Base-by-base conservation (phyloP, 768 basidiomycete species). In the Suillus luteus region DNA sequence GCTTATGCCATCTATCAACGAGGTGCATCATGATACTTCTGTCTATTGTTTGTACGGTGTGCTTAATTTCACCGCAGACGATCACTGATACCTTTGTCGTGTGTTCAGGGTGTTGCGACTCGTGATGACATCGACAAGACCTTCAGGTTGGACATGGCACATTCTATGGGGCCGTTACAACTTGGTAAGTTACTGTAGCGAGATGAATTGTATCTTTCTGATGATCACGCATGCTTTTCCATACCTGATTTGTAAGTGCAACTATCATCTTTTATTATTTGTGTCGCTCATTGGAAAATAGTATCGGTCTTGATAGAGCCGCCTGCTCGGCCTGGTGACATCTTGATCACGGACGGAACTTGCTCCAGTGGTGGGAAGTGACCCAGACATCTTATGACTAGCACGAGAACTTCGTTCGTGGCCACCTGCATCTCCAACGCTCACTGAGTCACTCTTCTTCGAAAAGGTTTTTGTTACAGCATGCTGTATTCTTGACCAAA, bases 1-100 rank as follows among this genome's bases (percentile, higher is more conserved):
- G 37, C 79, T 98, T 51, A 98, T 98, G 93, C 96, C 96, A 2
- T 98, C 95, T 77, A 90, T 99, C 69, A 99, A 98, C 68, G 96
- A 99, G 83, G 40, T 58, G 17, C 19, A 41, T n/a, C n/a, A n/a
- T n/a, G n/a, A n/a, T 58, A 31, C 5, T 19, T 19, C 89, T 89
- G 69, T 62, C 78, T 59, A 1, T 24, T 35, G 22, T 5, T n/a
- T 43, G 31, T 11, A 17, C 14, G 10, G 62, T 55, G 40, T 40
- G 6, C 59, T 15, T 37, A 55, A 31, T 27, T 51, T 38, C 31
- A 54, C 11, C n/a, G 4, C 63, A 92, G 90, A 95, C 96, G 0
- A 93, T 98, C 68, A 91, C 46, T 64, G 1, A 69, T 51, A 22
- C 5, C 2, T 24, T 40, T 27, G 27, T n/a, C 6, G 12, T 11